These are phyloP conservation scores for Rubia peregrina DNA, from an alignment of 305 asterid genomes.

Conservation along the genomic window DNA sequence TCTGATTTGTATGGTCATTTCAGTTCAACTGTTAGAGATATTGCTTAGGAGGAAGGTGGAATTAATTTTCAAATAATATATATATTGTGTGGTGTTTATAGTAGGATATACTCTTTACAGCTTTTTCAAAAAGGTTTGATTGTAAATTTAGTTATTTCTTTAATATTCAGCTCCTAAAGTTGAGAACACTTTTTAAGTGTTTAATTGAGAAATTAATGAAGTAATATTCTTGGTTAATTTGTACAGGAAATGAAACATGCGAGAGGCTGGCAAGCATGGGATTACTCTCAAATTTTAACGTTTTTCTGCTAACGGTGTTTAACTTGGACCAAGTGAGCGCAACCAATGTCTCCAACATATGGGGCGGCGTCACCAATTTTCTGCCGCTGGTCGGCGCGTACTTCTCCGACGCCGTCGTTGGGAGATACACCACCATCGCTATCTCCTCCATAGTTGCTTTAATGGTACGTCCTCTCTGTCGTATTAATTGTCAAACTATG, in stretches of 20 bases:
- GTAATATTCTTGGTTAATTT: background rate
- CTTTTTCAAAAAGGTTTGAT: no score
- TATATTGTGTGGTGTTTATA: no score
- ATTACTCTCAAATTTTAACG: constrained; percentile 55
- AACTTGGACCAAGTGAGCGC: constrained; percentile 78
- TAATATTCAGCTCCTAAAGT: no score
- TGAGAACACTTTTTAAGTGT: background rate
- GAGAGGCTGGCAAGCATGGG: constrained; percentile 75
- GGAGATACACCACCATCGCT: constrained; percentile 61
- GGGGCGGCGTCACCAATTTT: constrained; percentile 53
- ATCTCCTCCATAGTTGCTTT: constrained; percentile 38
- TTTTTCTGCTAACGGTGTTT: constrained; percentile 47
- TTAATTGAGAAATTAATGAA: background rate
- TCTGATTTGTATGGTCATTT: no score
- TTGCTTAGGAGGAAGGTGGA: no score
- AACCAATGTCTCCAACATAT: constrained; percentile 50
- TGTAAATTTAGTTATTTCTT: no score
- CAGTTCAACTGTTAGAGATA: no score
- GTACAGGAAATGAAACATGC: constrained; percentile 62
- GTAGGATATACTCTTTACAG: no score
- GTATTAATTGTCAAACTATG: no score
- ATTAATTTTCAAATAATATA: no score
- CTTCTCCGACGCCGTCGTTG: constrained; percentile 49
- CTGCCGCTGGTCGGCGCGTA: constrained; percentile 62
- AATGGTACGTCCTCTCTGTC: constrained; percentile 26